Conservation (phyloP, 1,284 basidiomycete species). For the Hortiboletus rubellus region DNA sequence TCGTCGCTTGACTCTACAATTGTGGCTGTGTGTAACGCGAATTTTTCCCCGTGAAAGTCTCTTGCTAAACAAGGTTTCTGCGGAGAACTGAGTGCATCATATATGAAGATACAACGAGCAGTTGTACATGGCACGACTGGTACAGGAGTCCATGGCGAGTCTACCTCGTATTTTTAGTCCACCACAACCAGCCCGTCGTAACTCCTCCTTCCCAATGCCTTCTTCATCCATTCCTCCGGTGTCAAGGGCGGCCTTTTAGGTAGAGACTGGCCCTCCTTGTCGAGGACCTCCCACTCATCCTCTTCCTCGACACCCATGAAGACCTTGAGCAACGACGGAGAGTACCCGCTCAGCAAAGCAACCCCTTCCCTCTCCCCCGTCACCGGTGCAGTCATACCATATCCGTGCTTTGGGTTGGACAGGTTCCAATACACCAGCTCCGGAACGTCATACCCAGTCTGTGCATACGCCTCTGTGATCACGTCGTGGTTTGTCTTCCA, state of each 20-base stretch:
- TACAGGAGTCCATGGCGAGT: neutral
- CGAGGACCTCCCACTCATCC: constrained; percentile 38
- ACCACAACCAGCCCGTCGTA: constrained; percentile 51
- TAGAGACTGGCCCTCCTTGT: constrained; percentile 27
- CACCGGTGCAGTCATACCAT: constrained; percentile 45
- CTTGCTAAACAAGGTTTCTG: too few relatives aligned
- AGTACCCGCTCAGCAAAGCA: constrained; percentile 68
- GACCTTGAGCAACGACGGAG: constrained; percentile 65
- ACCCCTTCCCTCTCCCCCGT: constrained; percentile 55
- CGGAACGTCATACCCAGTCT: constrained; percentile 66
- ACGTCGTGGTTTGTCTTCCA: constrained; percentile 65
- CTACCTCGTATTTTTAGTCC: constrained; percentile 16
- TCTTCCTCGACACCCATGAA: constrained; percentile 58
- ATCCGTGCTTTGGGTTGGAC: constrained; percentile 8
- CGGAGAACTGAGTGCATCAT: too few relatives aligned
- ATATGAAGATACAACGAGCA: too few relatives aligned
- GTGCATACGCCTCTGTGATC: constrained; percentile 51
- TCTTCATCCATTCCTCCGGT: constrained; percentile 55
- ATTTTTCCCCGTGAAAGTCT: too few relatives aligned
- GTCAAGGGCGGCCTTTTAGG: constrained; percentile 40
- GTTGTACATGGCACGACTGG: too few relatives aligned
- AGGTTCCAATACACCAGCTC: constrained; percentile 68
- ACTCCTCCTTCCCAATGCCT: constrained; percentile 49
- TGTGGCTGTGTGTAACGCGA: too few relatives aligned
- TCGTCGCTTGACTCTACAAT: too few relatives aligned